These are phyloP conservation scores for Suillus spraguei DNA, from an alignment of 768 basidiomycete genomes.

Conservation along the genomic window DNA sequence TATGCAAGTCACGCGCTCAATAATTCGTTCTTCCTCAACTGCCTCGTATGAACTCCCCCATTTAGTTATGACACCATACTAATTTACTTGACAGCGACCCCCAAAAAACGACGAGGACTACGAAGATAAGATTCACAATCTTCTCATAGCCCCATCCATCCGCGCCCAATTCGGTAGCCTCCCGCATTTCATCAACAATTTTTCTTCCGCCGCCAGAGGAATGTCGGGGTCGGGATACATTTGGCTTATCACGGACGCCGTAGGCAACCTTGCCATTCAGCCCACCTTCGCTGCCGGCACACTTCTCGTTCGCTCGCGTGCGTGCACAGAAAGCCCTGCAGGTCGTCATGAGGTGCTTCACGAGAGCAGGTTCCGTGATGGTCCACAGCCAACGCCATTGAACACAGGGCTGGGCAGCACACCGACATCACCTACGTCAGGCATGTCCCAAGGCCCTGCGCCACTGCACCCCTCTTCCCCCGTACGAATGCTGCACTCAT, in stretches of 20 bases:
- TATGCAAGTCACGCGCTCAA: slow-evolving; percentile 93
- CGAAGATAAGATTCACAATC: slow-evolving; percentile 23
- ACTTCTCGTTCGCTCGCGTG: slow-evolving; percentile 70
- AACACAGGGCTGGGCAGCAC: slow-evolving; percentile 26
- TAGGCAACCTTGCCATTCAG: slow-evolving; percentile 66
- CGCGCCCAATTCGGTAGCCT: slow-evolving; percentile 61
- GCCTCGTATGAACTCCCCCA: slow-evolving; percentile 58
- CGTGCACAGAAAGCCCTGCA: slow-evolving; percentile 33
- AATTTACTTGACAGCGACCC: slow-evolving; percentile 32
- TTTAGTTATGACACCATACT: neutral
- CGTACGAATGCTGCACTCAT: slow-evolving; percentile 33
- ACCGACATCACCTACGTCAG: slow-evolving; percentile 47
- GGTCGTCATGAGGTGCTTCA: slow-evolving; percentile 31
- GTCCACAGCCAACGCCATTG: slow-evolving; percentile 18
- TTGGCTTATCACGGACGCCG: slow-evolving; percentile 81
- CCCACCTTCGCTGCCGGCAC: slow-evolving; percentile 92
- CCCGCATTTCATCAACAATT: slow-evolving; percentile 68
- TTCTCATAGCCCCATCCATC: slow-evolving; percentile 23
- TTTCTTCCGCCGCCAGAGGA: slow-evolving; percentile 76
- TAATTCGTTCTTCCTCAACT: slow-evolving; percentile 92
- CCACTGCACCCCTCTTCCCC: slow-evolving; percentile 33
- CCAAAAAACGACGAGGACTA: slow-evolving; percentile 26
- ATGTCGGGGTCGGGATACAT: slow-evolving; percentile 82
- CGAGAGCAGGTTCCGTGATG: slow-evolving; percentile 15
- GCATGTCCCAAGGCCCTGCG: slow-evolving; percentile 35